phyloP scores from a whole-genome alignment of 768 basidiomycete species.

The Kwoniella botswanensis region DNA sequence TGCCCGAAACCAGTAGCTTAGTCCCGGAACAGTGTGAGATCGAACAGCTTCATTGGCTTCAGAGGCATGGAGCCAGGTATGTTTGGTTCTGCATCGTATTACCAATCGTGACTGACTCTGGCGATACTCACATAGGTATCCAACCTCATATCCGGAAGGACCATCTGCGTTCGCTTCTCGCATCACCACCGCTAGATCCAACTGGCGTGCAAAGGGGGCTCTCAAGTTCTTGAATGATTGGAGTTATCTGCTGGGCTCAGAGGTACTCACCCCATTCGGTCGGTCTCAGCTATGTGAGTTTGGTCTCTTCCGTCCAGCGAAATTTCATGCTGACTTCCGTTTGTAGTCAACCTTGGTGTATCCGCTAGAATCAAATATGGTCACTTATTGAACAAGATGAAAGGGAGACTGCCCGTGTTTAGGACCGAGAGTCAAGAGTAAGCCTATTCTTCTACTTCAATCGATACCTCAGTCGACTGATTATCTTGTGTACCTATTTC shows the following conservation, averaged over 20 bases:
- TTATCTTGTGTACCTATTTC: no score
- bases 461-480: no score
- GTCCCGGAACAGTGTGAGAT: constrained; percentile 49
- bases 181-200: constrained; percentile 30
- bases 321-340: not conserved
- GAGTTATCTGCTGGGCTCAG: constrained; percentile 86
- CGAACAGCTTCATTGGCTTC: constrained; percentile 54
- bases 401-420: constrained; percentile 73
- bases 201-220: constrained; percentile 64
- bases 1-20: constrained; percentile 46
- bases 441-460: constrained; percentile 7
- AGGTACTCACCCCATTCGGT: constrained; percentile 85
- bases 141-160: constrained; percentile 45
- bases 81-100: not conserved
- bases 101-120: not conserved
- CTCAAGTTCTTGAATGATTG: constrained; percentile 81
- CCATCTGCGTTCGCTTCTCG: constrained; percentile 36
- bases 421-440: constrained; percentile 73
- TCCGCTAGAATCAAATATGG: constrained; percentile 75
- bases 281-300: constrained; percentile 72
- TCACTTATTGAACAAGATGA: constrained; percentile 73
- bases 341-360: constrained; percentile 67
- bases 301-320: no score
- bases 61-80: constrained; percentile 55
- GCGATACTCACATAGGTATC: constrained; percentile 39